Percentiles rank a stretch among this genome's conserved stretches.
phyloP scores from a whole-genome alignment of 1,139 yeast species.

The Groenewaldozyma sp. region DNA sequence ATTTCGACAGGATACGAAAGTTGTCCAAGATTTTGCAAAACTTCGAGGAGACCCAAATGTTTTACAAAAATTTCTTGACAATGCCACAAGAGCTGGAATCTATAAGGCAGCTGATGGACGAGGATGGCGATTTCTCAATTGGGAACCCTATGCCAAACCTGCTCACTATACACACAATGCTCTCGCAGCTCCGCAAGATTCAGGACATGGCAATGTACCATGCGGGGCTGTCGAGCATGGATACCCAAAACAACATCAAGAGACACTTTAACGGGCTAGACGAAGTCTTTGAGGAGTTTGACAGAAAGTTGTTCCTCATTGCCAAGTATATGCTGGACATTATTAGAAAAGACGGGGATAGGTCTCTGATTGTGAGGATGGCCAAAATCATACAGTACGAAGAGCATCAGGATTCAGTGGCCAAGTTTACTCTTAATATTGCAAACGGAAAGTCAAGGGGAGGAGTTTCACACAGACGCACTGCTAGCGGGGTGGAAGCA shows the following conservation, averaged over 20 bases:
- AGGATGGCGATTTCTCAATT: constrained; percentile 38
- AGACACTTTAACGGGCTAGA: constrained; percentile 49
- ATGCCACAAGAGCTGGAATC: constrained; percentile 44
- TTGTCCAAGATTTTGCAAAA: constrained; percentile 63
- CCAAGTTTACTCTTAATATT: constrained; percentile 42
- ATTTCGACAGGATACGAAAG: constrained; percentile 50
- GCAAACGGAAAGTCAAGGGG: constrained; percentile 16
- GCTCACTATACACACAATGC: constrained; percentile 56
- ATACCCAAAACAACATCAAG: constrained; percentile 57
- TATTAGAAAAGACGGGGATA: constrained; percentile 51
- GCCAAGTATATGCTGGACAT: constrained; percentile 60
- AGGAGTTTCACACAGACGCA: no score
- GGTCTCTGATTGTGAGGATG: constrained; percentile 57
- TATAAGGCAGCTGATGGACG: constrained; percentile 46
- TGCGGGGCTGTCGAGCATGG: constrained; percentile 49
- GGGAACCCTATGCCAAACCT: constrained; percentile 52
- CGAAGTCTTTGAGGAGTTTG: constrained; percentile 49
- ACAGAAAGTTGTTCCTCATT: constrained; percentile 50
- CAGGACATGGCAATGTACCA: constrained; percentile 60
- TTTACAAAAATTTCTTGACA: constrained; percentile 53
- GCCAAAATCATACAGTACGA: constrained; percentile 76
- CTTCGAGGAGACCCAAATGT: constrained; percentile 57
- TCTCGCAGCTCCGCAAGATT: constrained; percentile 67
- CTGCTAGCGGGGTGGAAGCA: no score
- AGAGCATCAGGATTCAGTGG: constrained; percentile 63